Evolutionary conservation across 2,329 filamentous ascomycete genomes (phyloP).

Genomic region (Penicillium sp.): DNA sequence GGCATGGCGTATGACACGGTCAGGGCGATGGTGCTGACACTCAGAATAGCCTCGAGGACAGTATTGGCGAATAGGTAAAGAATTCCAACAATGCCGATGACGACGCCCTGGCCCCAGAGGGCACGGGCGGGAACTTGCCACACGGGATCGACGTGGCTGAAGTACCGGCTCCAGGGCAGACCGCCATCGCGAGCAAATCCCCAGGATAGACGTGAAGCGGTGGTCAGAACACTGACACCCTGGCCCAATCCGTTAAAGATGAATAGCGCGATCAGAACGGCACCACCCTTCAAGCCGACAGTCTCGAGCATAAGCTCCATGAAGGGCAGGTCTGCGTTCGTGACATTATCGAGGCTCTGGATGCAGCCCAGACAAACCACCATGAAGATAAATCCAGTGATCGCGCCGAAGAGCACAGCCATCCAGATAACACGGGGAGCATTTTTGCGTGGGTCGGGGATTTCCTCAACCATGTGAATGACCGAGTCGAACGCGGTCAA

Average conservation of each 20-base stretch:
- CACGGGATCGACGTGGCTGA: slow-evolving; percentile 45
- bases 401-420: slow-evolving; percentile 51
- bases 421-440: slow-evolving; percentile 56
- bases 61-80: slow-evolving; percentile 58
- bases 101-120: slow-evolving; percentile 53
- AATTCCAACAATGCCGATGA: slow-evolving; percentile 53
- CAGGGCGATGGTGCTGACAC: slow-evolving; percentile 58
- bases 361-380: slow-evolving; percentile 55
- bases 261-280: slow-evolving; percentile 55
- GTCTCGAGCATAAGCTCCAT: slow-evolving; percentile 50
- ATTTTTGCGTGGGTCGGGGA: slow-evolving; percentile 54
- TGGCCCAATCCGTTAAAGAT: slow-evolving; percentile 59
- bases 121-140: slow-evolving; percentile 58
- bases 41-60: slow-evolving; percentile 56
- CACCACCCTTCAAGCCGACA: slow-evolving; percentile 44
- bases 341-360: slow-evolving; percentile 46
- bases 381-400: slow-evolving; percentile 56
- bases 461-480: slow-evolving; percentile 61
- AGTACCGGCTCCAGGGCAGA: slow-evolving; percentile 47
- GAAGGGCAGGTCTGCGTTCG: slow-evolving; percentile 49
- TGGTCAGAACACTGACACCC: slow-evolving; percentile 54
- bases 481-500: slow-evolving; percentile 60
- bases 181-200: slow-evolving; percentile 58
- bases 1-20: slow-evolving; percentile 56
- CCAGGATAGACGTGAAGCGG: slow-evolving; percentile 56